phyloP scores from a whole-genome alignment of 495 filamentous ascomycete species.

The Neurospora sp. region DNA sequence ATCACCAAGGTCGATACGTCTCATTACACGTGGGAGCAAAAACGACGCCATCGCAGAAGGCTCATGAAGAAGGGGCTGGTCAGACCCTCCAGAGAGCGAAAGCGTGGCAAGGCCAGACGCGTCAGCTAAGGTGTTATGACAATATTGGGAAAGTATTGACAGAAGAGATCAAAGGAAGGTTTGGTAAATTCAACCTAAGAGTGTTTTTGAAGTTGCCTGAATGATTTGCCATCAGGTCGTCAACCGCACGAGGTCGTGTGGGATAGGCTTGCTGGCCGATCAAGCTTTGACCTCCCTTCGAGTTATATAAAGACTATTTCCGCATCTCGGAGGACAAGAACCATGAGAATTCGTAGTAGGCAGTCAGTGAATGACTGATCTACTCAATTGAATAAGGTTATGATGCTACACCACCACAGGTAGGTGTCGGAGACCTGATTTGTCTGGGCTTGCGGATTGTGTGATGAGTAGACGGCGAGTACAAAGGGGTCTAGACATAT shows the following conservation, averaged over 20 bases:
- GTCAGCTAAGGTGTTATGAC: neutral
- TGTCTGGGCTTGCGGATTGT: no score
- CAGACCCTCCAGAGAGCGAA: constrained; percentile 18
- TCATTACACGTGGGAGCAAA: constrained; percentile 18
- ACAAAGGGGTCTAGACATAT: no score
- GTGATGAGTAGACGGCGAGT: no score
- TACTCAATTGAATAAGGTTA: neutral
- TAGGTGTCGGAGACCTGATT: neutral
- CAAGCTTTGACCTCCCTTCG: neutral
- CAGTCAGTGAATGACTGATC: neutral
- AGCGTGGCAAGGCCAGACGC: constrained; percentile 20
- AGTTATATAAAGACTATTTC: neutral
- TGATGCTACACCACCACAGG: neutral
- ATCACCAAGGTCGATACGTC: constrained; percentile 24
- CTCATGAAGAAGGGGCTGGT: constrained; percentile 29
- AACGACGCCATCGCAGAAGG: constrained; percentile 28
- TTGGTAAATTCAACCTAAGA: neutral
- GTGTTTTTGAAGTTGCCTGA: neutral
- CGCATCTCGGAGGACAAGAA: neutral
- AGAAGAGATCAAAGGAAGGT: neutral
- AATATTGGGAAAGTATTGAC: neutral
- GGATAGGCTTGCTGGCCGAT: neutral
- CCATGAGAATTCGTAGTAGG: neutral
- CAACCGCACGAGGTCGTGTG: neutral
- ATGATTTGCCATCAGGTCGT: neutral